Base-by-base conservation (phyloP, 768 basidiomycete genomes). In the Phylloporus rhodoxanthus region DNA sequence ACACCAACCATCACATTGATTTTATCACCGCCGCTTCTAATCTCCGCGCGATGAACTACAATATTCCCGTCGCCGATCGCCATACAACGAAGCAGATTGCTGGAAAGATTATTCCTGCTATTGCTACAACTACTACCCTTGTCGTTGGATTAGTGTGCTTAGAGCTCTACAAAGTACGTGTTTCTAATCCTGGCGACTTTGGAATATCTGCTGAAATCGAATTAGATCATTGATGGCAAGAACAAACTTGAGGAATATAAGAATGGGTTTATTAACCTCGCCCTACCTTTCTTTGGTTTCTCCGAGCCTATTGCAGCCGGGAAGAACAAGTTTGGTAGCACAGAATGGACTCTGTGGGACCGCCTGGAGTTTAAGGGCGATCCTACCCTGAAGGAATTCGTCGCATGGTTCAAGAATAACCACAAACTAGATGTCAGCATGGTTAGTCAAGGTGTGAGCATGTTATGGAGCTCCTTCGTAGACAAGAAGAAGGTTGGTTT, bases 11-110 rank as follows among this genome's bases (percentile, higher is more conserved):
- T 70, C 96, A 99, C 70, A 97, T 99, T 64, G 96, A 95, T 71
- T 97, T 98, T 71, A 95, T 99, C 70, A 97, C 94, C 30, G 89
- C 96, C 8, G 90, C 95, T 7, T 96, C 92, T 43, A 98, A 99
- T 73, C 77, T 97, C 47, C 89, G 96, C 30, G 96, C 96, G 6
- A 79, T 82, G 72, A 98, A 98, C 72, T 99, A 99, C 71, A 85
- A 74, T 51, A 98, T 99, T 62, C 77, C 79, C 43, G 72, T 78
- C 17, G 91, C 94, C 13, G 91, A 94, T 69, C 79, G 84, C 45
- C 94, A 98, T 71, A 79, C 84, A 45, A 98, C 96, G 36, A 98
- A 98, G 74, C 89, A 93, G 68, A 95, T 97, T 62, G 94, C 94
- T 13, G 95, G 96, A 43, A 98, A 98, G 76, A 98, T 98, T 64